A percentile compares a stretch with the other conserved stretches of the same genome.
These are phyloP conservation scores for Cephaloascus fragrans DNA, from an alignment of 805 yeast genomes.

Conservation along the genomic window DNA sequence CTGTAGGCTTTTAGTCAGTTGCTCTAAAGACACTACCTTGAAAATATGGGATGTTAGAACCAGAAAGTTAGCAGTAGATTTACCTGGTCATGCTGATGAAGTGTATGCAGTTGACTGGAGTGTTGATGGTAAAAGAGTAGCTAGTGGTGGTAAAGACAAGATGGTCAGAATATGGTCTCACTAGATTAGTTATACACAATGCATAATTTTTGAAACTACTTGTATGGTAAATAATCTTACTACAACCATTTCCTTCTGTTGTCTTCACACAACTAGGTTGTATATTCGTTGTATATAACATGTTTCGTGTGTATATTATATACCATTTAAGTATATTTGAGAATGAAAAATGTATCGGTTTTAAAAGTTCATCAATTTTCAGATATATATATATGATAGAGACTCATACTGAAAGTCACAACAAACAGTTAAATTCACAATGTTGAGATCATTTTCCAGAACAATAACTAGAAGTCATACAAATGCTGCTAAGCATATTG, in stretches of 20 bases:
- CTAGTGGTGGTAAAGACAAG: conserved; percentile 97
- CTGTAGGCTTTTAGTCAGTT: conserved; percentile 79
- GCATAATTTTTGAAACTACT: no score
- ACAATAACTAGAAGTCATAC: neutral
- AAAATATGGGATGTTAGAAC: conserved; percentile 95
- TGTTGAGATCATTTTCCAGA: no score
- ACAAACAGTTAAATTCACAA: no score
- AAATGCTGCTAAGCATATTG: neutral
- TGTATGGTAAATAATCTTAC: no score
- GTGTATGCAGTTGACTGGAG: conserved; percentile 98
- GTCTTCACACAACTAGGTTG: neutral
- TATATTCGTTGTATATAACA: neutral
- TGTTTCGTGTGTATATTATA: no score
- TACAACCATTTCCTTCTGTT: no score
- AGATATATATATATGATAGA: no score
- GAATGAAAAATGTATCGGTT: no score
- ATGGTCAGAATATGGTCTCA: conserved; percentile 92
- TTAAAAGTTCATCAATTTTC: no score
- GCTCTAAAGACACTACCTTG: conserved; percentile 92
- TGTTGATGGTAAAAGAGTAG: conserved; percentile 85
- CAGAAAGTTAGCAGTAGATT: conserved; percentile 71
- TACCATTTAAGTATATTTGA: no score
- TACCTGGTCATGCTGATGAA: conserved; percentile 95
- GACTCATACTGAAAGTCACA: no score
- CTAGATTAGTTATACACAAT: conserved; percentile 15